Evolutionary conservation across 306 rosid species (phyloP).

Genomic region (Hippophae tibetana): DNA sequence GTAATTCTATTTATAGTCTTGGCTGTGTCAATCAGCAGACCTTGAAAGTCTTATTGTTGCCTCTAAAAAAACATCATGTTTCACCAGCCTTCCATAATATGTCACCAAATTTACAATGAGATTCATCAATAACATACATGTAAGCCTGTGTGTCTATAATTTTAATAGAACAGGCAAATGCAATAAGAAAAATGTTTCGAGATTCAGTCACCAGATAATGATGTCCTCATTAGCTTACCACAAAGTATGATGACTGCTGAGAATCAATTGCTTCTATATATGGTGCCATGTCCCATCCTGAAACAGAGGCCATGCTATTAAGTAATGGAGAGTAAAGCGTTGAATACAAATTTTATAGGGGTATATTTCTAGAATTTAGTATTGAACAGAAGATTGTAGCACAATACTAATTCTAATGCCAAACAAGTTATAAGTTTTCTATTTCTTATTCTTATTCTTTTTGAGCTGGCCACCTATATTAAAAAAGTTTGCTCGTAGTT

Average conservation of each 20-base stretch:
- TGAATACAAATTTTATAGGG: not conserved
- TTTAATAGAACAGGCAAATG: not conserved
- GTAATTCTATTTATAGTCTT: not conserved
- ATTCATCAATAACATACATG: not conserved
- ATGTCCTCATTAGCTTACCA: conserved; percentile 35
- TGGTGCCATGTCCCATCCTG: conserved; percentile 99
- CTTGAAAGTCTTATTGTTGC: no score
- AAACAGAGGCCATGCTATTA: conserved; percentile 22
- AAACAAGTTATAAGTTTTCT: no score
- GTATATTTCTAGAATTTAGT: no score
- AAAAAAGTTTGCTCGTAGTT: no score
- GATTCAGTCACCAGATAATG: not conserved
- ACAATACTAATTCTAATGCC: no score
- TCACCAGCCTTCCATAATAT: not conserved
- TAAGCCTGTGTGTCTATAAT: not conserved
- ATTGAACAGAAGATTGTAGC: no score
- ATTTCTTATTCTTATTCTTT: no score
- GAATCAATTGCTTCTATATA: conserved; percentile 86
- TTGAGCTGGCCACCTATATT: no score
- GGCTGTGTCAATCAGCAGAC: no score
- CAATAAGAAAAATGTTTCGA: not conserved
- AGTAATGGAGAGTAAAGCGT: not conserved
- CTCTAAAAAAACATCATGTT: not conserved
- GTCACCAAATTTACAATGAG: not conserved
- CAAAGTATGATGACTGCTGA: conserved; percentile 50